Conservation (phyloP, 257 asterid species). For the Nicotiana obtusifolia region DNA sequence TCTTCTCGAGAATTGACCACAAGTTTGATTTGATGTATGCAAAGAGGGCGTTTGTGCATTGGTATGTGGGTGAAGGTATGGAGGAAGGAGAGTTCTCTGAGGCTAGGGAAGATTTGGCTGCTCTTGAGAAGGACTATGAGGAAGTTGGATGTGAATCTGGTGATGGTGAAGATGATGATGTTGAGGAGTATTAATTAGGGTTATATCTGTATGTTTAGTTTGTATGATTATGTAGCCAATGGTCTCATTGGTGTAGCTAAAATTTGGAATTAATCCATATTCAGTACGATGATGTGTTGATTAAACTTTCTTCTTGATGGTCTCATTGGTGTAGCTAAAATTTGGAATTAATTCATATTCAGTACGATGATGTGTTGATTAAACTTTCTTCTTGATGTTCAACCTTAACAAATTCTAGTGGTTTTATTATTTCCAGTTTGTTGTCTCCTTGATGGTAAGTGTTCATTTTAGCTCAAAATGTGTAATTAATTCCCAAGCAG, state of each 20-base stretch:
- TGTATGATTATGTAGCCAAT: constrained; percentile 10
- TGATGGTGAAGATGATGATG: constrained; percentile 85
- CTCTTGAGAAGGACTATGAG: constrained; percentile 93
- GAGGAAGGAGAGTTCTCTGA: constrained; percentile 97
- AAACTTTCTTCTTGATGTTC: background rate
- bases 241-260: constrained; percentile 13
- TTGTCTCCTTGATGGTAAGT: too few relatives aligned
- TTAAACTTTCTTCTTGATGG: background rate
- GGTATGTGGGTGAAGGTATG: constrained; percentile 99
- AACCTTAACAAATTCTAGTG: too few relatives aligned
- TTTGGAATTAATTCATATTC: background rate
- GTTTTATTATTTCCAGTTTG: too few relatives aligned
- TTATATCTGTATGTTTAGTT: background rate
- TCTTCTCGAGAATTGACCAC: constrained; percentile 87
- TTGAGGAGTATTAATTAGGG: constrained; percentile 50
- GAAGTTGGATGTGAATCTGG: constrained; percentile 92
- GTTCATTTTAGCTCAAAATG: too few relatives aligned
- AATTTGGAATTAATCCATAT: background rate
- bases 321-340: constrained; percentile 10
- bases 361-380: background rate
- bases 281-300: background rate
- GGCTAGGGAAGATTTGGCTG: constrained; percentile 97
- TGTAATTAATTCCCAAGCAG: too few relatives aligned
- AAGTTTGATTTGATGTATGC: constrained; percentile 92
- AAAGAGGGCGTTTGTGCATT: constrained; percentile 88